phyloP scores from a whole-genome alignment of 2,329 filamentous ascomycete species.

The Pseudocercospora musae region DNA sequence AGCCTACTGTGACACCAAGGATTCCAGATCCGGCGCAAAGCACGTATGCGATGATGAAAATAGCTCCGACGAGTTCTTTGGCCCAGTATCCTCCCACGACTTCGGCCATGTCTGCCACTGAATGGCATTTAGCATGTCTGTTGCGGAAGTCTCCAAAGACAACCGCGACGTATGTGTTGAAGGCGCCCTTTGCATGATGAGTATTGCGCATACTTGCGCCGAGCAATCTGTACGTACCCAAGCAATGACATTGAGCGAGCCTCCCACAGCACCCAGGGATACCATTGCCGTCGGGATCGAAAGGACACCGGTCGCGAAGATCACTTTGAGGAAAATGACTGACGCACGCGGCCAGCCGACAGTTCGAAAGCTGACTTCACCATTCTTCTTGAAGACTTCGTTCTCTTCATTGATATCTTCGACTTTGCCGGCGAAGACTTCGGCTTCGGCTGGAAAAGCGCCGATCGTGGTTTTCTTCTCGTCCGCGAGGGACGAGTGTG shows the following conservation, averaged over 20 bases:
- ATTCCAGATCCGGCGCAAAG: constrained; percentile 57
- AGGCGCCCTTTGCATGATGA: neutral
- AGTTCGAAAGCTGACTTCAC: constrained; percentile 52
- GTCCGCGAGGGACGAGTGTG: neutral
- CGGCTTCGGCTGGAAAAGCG: neutral
- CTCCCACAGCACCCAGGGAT: constrained; percentile 47
- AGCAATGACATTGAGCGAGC: constrained; percentile 47
- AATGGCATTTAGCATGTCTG: constrained; percentile 50
- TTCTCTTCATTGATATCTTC: constrained; percentile 34
- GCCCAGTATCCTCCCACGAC: constrained; percentile 52
- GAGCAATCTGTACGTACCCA: constrained; percentile 33
- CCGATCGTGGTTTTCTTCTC: neutral
- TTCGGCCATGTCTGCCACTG: constrained; percentile 57
- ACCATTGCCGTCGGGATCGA: constrained; percentile 50
- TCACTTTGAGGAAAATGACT: constrained; percentile 53
- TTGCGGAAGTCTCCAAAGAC: constrained; percentile 45
- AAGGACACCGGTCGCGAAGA: constrained; percentile 50
- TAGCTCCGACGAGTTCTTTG: constrained; percentile 52
- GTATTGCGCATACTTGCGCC: constrained; percentile 45
- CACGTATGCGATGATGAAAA: constrained; percentile 58
- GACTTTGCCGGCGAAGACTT: constrained; percentile 17
- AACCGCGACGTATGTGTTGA: constrained; percentile 1
- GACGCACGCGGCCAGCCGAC: constrained; percentile 53
- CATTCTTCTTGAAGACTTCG: constrained; percentile 51
- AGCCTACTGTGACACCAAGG: constrained; percentile 55